Evolutionary conservation across 2,329 filamentous ascomycete genomes (phyloP).

Genomic region (Aspergillus uvarum): DNA sequence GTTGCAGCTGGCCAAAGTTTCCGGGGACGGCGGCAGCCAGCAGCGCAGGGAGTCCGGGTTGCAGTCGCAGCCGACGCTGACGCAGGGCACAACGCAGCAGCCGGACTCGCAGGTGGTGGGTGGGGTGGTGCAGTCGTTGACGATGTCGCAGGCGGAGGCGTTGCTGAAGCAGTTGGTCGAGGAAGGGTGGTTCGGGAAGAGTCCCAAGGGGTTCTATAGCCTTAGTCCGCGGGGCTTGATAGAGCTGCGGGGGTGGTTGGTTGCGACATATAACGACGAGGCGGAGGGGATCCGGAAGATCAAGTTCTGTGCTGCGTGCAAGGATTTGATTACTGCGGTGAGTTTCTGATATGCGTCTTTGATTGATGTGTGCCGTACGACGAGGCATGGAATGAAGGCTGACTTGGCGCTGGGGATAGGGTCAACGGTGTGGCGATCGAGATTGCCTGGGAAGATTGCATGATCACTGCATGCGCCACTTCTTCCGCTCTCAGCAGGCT

Average conservation of each 20-base stretch:
- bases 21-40: conserved; percentile 37
- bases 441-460: conserved; percentile 73
- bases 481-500: conserved; percentile 65
- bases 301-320: conserved; percentile 84
- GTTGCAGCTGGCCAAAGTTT: conserved; percentile 60
- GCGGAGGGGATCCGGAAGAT: conserved; percentile 68
- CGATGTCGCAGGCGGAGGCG: conserved; percentile 72
- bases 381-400: conserved; percentile 3
- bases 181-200: conserved; percentile 84
- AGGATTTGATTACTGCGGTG: conserved; percentile 78
- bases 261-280: conserved; percentile 84
- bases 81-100: conserved; percentile 31
- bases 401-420: conserved; percentile 41
- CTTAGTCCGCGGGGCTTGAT: conserved; percentile 76
- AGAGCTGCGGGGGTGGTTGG: conserved; percentile 79
- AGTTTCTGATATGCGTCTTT: conserved; percentile 19
- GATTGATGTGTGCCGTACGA: neutral
- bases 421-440: conserved; percentile 70
- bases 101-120: conserved; percentile 3
- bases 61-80: conserved; percentile 28
- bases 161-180: conserved; percentile 68
- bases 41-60: conserved; percentile 46
- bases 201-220: conserved; percentile 68
- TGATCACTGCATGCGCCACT: conserved; percentile 70
- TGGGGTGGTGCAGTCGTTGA: conserved; percentile 56